phyloP scores from a whole-genome alignment of 805 yeast genomes.

The Wickerhamiella slavikovae region DNA sequence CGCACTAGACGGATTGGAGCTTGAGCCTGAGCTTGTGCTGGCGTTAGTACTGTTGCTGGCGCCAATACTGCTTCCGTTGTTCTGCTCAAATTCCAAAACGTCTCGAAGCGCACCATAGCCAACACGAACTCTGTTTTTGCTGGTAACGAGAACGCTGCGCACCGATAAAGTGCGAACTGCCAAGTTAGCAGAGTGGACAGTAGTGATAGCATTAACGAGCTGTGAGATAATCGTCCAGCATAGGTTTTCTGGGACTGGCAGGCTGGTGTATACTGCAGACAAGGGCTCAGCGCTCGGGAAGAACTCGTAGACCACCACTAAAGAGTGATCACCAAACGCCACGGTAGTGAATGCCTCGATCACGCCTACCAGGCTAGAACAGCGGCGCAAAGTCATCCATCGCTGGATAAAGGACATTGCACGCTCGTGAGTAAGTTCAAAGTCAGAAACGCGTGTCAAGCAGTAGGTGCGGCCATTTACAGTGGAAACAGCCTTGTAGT shows the following conservation, averaged over 20 bases:
- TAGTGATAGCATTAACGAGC: constrained; percentile 44
- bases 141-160: constrained; percentile 53
- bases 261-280: constrained; percentile 34
- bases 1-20: neutral
- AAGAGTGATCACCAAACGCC: constrained; percentile 61
- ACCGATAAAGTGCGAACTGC: constrained; percentile 40
- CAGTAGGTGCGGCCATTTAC: constrained; percentile 59
- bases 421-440: constrained; percentile 31
- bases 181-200: constrained; percentile 43
- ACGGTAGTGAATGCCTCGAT: constrained; percentile 74
- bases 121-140: constrained; percentile 48
- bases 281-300: constrained; percentile 60
- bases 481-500: constrained; percentile 67
- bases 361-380: constrained; percentile 33
- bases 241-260: constrained; percentile 34
- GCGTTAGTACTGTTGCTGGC: neutral
- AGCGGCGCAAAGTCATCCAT: constrained; percentile 47
- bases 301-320: constrained; percentile 67
- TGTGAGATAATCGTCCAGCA: constrained; percentile 68
- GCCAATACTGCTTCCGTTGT: neutral
- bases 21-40: neutral
- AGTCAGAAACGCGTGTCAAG: constrained; percentile 49
- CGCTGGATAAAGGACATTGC: constrained; percentile 38
- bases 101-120: constrained; percentile 55
- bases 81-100: constrained; percentile 25